Evolutionary conservation across 2,329 filamentous ascomycete species (phyloP).

Genomic region (Pseudogymnoascus sp.): DNA sequence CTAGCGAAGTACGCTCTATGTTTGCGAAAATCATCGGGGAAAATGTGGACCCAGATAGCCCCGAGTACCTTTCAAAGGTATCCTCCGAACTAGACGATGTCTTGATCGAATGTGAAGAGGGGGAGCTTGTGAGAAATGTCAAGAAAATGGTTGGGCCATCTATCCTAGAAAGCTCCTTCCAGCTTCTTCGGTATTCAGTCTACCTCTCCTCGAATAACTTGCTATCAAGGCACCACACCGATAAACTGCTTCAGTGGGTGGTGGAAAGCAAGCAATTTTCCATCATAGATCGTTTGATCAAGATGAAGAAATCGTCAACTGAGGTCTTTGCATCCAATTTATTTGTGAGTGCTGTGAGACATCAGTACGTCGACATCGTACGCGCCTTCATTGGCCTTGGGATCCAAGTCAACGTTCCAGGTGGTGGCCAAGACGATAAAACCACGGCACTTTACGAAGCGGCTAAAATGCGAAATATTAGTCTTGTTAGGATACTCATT

Average conservation of each 20-base stretch:
- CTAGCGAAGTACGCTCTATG: conserved; percentile 13
- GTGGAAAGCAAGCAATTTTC: conserved; percentile 14
- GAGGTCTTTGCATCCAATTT: conserved; percentile 18
- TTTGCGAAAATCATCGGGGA: conserved; percentile 14
- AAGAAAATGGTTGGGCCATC: conserved; percentile 17
- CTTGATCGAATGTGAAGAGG: conserved; percentile 17
- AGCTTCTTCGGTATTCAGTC: conserved; percentile 18
- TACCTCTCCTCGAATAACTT: conserved; percentile 20
- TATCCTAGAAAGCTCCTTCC: conserved; percentile 16
- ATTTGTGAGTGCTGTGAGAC: conserved; percentile 14
- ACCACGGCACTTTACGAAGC: conserved; percentile 14
- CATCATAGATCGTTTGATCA: conserved; percentile 16
- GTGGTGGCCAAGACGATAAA: conserved; percentile 4
- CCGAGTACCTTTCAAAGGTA: conserved; percentile 10
- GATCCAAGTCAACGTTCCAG: conserved; percentile 15
- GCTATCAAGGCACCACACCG: conserved; percentile 11
- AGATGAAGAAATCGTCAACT: conserved; percentile 15
- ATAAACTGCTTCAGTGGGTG: conserved; percentile 18
- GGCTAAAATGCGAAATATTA: not conserved
- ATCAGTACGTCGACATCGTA: conserved; percentile 7
- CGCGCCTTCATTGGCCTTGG: conserved; percentile 13
- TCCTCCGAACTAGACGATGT: conserved; percentile 16
- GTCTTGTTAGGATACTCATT: conserved; percentile 14
- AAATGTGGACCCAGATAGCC: not conserved
- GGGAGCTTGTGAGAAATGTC: conserved; percentile 15